These are phyloP conservation scores for Thuidium tamariscinum DNA, from an alignment of 225 moss, liverwort and hornwort species.

Conservation along the genomic window DNA sequence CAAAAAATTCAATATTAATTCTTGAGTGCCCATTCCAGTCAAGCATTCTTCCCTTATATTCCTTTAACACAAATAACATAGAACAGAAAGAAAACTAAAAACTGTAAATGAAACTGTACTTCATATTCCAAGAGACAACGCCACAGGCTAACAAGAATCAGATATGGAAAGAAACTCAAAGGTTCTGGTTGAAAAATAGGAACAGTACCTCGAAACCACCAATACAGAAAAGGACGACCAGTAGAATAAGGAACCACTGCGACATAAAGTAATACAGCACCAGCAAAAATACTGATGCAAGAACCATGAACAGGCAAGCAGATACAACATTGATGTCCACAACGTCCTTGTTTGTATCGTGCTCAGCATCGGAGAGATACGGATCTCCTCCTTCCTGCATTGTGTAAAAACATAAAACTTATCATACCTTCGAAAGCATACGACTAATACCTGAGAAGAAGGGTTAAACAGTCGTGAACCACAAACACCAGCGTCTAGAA, in stretches of 20 bases:
- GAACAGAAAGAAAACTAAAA: background rate
- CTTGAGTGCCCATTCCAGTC: background rate
- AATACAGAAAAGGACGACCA: slow-evolving; percentile 86
- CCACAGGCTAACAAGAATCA: background rate
- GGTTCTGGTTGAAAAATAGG: background rate
- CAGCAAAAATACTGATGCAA: slow-evolving; percentile 85
- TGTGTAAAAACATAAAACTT: background rate
- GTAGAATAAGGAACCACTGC: slow-evolving; percentile 71
- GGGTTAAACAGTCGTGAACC: background rate
- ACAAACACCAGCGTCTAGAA: background rate
- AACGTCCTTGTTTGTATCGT: slow-evolving; percentile 62
- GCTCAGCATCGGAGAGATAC: slow-evolving; percentile 40
- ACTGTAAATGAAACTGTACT: background rate
- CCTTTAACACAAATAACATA: background rate
- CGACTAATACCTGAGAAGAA: background rate
- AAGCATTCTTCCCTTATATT: background rate
- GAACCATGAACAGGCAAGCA: slow-evolving; percentile 72
- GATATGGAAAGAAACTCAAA: background rate
- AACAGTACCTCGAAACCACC: slow-evolving; percentile 84
- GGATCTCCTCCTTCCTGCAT: slow-evolving; percentile 67
- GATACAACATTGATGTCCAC: slow-evolving; percentile 90
- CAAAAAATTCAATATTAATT: background rate
- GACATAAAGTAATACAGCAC: slow-evolving; percentile 83
- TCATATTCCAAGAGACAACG: background rate
- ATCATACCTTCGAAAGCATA: background rate